Base-by-base conservation (phyloP, 108 stramenopile species). In the Epithemia pelagica region DNA sequence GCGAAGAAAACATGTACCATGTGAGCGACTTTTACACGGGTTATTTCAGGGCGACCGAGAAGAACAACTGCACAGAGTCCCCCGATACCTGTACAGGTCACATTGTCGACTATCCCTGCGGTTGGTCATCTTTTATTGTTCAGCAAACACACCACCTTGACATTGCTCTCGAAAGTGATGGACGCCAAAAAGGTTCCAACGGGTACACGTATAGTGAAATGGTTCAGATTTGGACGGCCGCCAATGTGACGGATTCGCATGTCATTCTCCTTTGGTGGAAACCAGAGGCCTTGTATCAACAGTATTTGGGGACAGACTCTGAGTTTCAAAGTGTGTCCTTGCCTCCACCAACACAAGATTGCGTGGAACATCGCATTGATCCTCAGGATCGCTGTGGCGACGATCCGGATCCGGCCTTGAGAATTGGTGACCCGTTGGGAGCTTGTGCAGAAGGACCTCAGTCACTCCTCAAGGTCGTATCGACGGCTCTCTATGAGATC, bases 21-120 rank as follows among this genome's bases (percentile, higher is more conserved):
- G 30, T 67, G 19, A n/a, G 30, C 21, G 64, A 53, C 18, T 58
- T 65, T 25, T 80, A 73, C 69, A 77, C 52, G 2, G 80, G 80
- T 27, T 54, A 76, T 51, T 81, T 81, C 60, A 61, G 76, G 31
- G n/a, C 22, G 1, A 76, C 75, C 1, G 80, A 76, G 24, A 22
- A 70, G 25, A 81, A 74, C 57, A 61, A 81, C 30, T 77, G 75
- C 62, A 23, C 62, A 29, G 0, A 52, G 21, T 25, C 53, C 31
- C 68, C 64, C 19, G 30, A 32, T 2, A 67, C 51, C 52, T 78
- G 78, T 52, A 78, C 70, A 2, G 78, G 78, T 0, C 65, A 73
- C 31, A 71, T 78, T 28, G 66, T 54, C 20, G 66, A 61, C 58
- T 66, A 66, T 52, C 70, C 76, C 0, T 77, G 72, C 52, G 53